Evolutionary conservation across 108 stramenopile species (phyloP).

Genomic region (Nitzschia putrida): DNA sequence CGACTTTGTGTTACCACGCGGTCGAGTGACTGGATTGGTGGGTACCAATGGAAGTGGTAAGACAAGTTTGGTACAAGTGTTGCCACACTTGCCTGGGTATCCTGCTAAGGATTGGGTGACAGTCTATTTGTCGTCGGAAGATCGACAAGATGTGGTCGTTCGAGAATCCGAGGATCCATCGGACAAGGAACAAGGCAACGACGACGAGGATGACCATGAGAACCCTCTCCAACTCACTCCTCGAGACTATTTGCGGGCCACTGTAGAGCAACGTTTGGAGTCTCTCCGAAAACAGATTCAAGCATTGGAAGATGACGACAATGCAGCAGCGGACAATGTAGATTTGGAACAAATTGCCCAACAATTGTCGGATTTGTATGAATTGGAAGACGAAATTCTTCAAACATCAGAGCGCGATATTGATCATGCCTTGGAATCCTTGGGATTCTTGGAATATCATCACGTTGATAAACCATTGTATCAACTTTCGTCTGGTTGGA

Average conservation of each 20-base stretch:
- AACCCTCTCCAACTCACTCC: slow-evolving; percentile 13
- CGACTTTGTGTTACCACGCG: slow-evolving; percentile 26
- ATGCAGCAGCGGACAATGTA: not conserved
- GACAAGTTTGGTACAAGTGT: slow-evolving; percentile 31
- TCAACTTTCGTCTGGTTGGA: slow-evolving; percentile 59
- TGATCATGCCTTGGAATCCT: slow-evolving; percentile 21
- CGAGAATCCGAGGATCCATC: no score
- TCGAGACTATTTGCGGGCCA: slow-evolving; percentile 9
- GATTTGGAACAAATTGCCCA: slow-evolving; percentile 1
- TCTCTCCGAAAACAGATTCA: slow-evolving; percentile 5
- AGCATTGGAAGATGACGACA: not conserved
- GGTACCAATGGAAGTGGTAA: slow-evolving; percentile 54
- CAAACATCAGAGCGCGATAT: not conserved
- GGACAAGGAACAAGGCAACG: no score
- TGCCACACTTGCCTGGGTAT: slow-evolving; percentile 36
- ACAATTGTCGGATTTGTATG: slow-evolving; percentile 11
- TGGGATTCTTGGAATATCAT: slow-evolving; percentile 39
- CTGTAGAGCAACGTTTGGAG: not conserved
- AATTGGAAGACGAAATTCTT: slow-evolving; percentile 4
- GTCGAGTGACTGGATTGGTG: slow-evolving; percentile 42
- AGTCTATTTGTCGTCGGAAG: slow-evolving; percentile 28
- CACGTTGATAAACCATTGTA: slow-evolving; percentile 21
- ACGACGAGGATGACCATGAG: no score
- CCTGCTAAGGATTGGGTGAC: slow-evolving; percentile 26
- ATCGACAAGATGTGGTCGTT: no score